Base-by-base conservation (phyloP, 2,329 filamentous ascomycete species). In the Paracoccidioides brasiliensis region DNA sequence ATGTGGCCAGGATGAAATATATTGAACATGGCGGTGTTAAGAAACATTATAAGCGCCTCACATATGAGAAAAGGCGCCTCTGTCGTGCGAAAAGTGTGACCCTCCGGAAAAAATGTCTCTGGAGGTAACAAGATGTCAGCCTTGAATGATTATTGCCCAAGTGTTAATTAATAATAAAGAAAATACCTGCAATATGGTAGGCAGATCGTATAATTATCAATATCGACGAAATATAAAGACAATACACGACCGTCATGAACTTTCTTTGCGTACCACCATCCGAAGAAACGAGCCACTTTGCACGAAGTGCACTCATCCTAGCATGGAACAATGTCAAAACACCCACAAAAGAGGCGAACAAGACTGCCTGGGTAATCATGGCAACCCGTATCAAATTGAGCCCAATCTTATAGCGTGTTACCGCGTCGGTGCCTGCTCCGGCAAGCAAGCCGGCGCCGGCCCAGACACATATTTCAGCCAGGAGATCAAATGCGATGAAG, bases 111-210 rank as follows among this genome's bases (percentile, higher is more conserved):
- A 50, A 58, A 58, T 32, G 43, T 49, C 52, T 58, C 54, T 58
- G 45, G 30, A 42, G 14, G 32, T 28, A 41, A 14, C 15, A 8
- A 22, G 37, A 43, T 8, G 40, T 55, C 32, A 50, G 42, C 10
- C 10, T 10, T 12, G 44, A 7, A 40, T 7, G 33, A 40, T 9
- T 9, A 8, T 6, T 5, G 7, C 30, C 33, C 35, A 35, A 22
- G 46, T 15, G 15, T 22, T 15, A 38, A 50, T 7, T 10, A 14
- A 2, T 10, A 14, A 10, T 15, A 14, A 40, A 28, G 35, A 33
- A 40, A 45, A 45, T 53, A 56, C 56, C 56, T 10, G 54, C 48
- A 50, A 58, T 58, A 45, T 58, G 56, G 42, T 56, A 58, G n/a
- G 48, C 49, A 4, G 56, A 58, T 49, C 56, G 48, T 30, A 41